Evolutionary conservation across 257 asterid genomes (phyloP), one percentile per base, ranked within the genome.

Genomic region (Nicotiana tabacum): DNA sequence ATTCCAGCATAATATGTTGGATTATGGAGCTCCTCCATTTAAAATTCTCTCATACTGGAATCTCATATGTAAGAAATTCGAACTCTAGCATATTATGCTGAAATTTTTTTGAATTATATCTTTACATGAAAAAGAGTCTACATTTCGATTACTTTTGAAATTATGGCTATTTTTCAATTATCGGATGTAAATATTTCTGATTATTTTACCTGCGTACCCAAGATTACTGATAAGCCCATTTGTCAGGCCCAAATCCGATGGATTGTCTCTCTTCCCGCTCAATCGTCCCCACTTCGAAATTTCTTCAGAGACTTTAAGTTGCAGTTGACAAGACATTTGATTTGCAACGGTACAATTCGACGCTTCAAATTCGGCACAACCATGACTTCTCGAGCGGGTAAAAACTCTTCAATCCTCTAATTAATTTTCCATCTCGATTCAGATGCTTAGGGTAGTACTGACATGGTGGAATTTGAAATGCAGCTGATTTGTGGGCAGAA

Each of bases 401-500:
- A 27, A 6, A n/a, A 32, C n/a, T 43, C 58, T 27, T 24, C 77
- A 17, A 3, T 46, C 10, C 17, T 62, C 24, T 15, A 0, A 58
- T 35, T 1, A 16, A 6, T 43, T 30, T 81, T 4, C 33, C 17
- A 11, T 46, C 29, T 16, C 12, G 65, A 81, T 81, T 64, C 16
- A 43, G 32, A 17, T 43, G 30, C 33, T 72, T 2, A 48, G 33
- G 32, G 13, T 66, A 18, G n/a, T 66, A 12, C 27, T 29, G 35
- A 76, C 24, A 69, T 27, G 29, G 35, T 17, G 51, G 30, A 33
- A 62, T 30, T 39, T 17, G 82, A 83, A 85, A 58, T 43, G 82
- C 91, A 88, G 94, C 43, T 79, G 91, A 90, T 85, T 82, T 89
- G 55, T 95, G 97, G 98, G 87, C 88, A 29, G 89, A 90, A 78